A percentile compares a stretch with the other conserved stretches of the same genome.
Conservation (phyloP, 306 rosid species). For the Acmispon strigosus region DNA sequence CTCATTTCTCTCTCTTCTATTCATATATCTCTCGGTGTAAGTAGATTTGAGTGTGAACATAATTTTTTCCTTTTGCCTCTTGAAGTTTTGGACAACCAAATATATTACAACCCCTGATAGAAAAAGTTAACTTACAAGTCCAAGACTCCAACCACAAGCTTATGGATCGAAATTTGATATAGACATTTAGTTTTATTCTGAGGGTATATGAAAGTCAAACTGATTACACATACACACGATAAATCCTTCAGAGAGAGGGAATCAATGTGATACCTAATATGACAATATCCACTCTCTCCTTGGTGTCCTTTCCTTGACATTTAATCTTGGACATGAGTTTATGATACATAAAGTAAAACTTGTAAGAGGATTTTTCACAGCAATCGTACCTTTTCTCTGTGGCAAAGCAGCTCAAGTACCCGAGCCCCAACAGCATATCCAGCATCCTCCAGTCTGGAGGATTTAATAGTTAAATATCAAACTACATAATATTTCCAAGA, state of each 20-base stretch:
- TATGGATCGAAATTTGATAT: background rate
- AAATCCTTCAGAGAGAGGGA: background rate
- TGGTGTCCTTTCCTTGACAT: background rate
- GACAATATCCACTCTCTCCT: background rate
- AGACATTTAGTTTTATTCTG: background rate
- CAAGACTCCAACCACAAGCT: background rate
- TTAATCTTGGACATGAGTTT: background rate
- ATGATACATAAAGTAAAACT: background rate
- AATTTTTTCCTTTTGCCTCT: background rate
- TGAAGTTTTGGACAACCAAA: background rate
- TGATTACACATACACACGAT: background rate
- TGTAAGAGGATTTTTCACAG: background rate
- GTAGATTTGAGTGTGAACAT: background rate
- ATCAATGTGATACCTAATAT: background rate
- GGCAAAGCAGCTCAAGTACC: slow-evolving; percentile 93
- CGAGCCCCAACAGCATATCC: slow-evolving; percentile 98
- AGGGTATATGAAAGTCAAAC: background rate
- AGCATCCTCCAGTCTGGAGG: slow-evolving; percentile 84
- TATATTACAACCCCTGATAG: background rate
- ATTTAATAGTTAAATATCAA: slow-evolving; percentile 18
- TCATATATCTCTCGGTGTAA: too few species aligned
- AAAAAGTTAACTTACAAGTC: background rate
- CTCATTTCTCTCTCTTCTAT: too few species aligned
- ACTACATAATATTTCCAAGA: background rate
- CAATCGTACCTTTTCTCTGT: slow-evolving; percentile 76